Evolutionary conservation across 208 protist species (phyloP), one percentile per base, ranked within the genome.

Genomic region (Tritrichomonas musculus): DNA sequence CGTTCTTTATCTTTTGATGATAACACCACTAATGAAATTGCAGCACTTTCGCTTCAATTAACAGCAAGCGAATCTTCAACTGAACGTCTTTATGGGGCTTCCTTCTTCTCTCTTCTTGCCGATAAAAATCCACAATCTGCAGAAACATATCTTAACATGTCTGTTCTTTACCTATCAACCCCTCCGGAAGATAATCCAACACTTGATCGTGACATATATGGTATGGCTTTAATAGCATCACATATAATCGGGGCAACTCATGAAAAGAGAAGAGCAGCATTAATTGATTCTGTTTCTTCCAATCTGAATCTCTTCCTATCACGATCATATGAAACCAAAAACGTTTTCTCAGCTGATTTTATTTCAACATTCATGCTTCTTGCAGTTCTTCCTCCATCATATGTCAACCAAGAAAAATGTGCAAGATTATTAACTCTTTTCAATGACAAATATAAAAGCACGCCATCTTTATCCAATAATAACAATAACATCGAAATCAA

Each of bases 181-280:
- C 77, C 77, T 57, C 77, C 77, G 20, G 77, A 88, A 27, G 47
- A 88, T 50, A 57, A 88, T 88, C 47, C 41, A 88, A 44, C 33
- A 5, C 44, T 88, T 60, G 77, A 44, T 39, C 27, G 13, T 20
- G 77, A 60, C 17, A 2, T 88, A 17, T 5, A 27, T 39, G 77
- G 77, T 5, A 53, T 88, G 14, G 44, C 77, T 39, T 30, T 88
- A 33, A n/a, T 88, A 13, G 47, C 77, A 11, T 25, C 77, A 33
- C 44, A 88, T 88, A 88, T 88, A 9, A 88, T 88, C 17, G 77
- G 77, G 5, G 33, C 77, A 39, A 33, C 77, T 14, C 9, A 25
- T 39, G 47, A 53, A n/a, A 3, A 60, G 17, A 5, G 53, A 60
- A 17, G 41, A 39, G n/a, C 33, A 9, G 39, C 0, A 60, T 13